These are phyloP conservation scores for Penicillium verrucosum DNA, from an alignment of 2,329 filamentous ascomycete genomes.

Conservation along the genomic window DNA sequence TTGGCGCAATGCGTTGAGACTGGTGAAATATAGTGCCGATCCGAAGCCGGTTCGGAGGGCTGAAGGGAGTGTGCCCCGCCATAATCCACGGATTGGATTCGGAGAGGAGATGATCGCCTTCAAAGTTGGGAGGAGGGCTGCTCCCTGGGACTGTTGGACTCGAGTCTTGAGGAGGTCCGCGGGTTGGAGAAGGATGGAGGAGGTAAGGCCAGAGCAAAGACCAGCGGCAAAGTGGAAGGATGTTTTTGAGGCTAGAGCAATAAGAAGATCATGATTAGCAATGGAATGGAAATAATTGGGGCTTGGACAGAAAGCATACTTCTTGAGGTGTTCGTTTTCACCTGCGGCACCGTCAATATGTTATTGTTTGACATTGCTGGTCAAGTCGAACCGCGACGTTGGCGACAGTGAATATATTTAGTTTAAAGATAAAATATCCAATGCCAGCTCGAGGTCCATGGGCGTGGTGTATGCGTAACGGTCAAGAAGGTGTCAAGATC, in stretches of 20 bases:
- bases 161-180: slow-evolving; percentile 95
- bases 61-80: slow-evolving; percentile 89
- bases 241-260: slow-evolving; percentile 38
- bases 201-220: slow-evolving; percentile 79
- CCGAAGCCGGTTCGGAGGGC: slow-evolving; percentile 92
- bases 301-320: slow-evolving; percentile 19
- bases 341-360: slow-evolving; percentile 27
- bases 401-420: background rate
- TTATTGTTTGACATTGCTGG: slow-evolving; percentile 33
- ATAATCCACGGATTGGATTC: slow-evolving; percentile 69
- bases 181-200: slow-evolving; percentile 87
- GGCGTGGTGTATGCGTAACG: background rate
- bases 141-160: slow-evolving; percentile 76
- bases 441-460: slow-evolving; percentile 12
- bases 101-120: slow-evolving; percentile 65
- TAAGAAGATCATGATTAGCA: background rate
- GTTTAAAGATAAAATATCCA: background rate
- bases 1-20: slow-evolving; percentile 78
- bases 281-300: background rate
- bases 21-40: slow-evolving; percentile 89
- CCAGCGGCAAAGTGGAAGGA: slow-evolving; percentile 85
- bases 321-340: slow-evolving; percentile 29
- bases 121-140: slow-evolving; percentile 66
- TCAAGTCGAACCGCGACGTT: background rate
- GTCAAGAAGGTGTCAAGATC: background rate